phyloP scores from a whole-genome alignment of 352 stramenopile genomes.

The Chrysophaeum taylorii region DNA sequence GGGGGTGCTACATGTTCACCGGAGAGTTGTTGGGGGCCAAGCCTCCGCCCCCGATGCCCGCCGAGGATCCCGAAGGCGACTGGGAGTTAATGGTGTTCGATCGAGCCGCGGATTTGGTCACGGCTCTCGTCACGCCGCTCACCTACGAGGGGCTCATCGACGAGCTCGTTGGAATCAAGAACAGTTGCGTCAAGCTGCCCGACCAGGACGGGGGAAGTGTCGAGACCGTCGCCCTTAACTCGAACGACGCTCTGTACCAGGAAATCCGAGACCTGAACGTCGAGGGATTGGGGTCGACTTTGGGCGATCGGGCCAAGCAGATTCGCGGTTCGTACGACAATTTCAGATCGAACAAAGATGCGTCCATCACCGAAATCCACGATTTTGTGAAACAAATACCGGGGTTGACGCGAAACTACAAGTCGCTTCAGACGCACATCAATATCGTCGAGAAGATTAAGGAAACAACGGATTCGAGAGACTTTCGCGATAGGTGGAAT shows the following conservation, averaged over 20 bases:
- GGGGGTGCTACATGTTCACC: conserved; percentile 60
- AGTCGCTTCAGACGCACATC: conserved; percentile 92
- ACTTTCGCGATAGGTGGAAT: conserved; percentile 85
- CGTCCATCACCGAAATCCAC: conserved; percentile 91
- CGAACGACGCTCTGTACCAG: conserved; percentile 84
- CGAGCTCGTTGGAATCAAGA: conserved; percentile 82
- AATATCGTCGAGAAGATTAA: conserved; percentile 90
- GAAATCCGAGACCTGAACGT: conserved; percentile 91
- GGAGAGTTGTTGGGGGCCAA: conserved; percentile 46
- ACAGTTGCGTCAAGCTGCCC: conserved; percentile 44
- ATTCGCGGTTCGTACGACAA: conserved; percentile 81
- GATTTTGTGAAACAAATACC: conserved; percentile 97
- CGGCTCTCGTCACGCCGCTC: conserved; percentile 83
- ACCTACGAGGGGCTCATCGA: conserved; percentile 94
- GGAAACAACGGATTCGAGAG: conserved; percentile 74
- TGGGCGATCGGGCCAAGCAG: conserved; percentile 86
- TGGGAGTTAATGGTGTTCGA: conserved; percentile 76
- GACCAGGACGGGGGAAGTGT: conserved; percentile 42
- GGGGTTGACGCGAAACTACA: conserved; percentile 75
- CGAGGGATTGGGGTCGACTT: conserved; percentile 83
- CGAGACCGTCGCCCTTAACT: conserved; percentile 72
- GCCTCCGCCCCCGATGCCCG: too few species aligned
- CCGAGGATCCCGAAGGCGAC: conserved; percentile 17
- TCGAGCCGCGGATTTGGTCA: conserved; percentile 83
- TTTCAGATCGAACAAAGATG: conserved; percentile 83